Conservation (phyloP, 805 yeast species). For the Pichia cabralensis region DNA sequence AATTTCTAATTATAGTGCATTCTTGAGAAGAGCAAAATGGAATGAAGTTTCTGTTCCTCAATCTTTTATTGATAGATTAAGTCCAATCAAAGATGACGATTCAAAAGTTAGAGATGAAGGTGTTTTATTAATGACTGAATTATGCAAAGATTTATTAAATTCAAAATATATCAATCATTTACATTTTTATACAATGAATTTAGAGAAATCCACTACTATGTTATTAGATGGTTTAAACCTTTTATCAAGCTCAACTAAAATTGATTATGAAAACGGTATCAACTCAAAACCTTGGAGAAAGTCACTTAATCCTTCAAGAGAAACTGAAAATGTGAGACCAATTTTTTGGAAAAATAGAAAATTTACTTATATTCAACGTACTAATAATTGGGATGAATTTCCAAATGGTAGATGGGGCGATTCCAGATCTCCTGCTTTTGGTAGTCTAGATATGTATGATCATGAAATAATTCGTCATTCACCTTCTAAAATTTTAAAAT, state of each 20-base stretch:
- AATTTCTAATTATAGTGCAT: conserved; percentile 87
- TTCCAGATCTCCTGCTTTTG: conserved; percentile 94
- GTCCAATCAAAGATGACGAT: conserved; percentile 85
- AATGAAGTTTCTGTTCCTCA: conserved; percentile 76
- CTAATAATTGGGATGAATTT: conserved; percentile 94
- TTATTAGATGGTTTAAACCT: conserved; percentile 66
- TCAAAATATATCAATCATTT: conserved; percentile 73
- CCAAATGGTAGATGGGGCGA: conserved; percentile 99
- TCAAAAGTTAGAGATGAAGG: conserved; percentile 79
- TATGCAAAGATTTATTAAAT: conserved; percentile 67
- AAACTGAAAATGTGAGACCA: conserved; percentile 78
- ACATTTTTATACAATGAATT: conserved; percentile 96
- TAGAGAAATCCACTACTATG: conserved; percentile 86
- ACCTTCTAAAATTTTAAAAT: conserved; percentile 63
- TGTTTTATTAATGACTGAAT: conserved; percentile 66
- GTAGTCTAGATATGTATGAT: conserved; percentile 77
- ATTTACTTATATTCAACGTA: conserved; percentile 78
- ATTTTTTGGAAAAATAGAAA: conserved; percentile 95
- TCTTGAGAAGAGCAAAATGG: conserved; percentile 91
- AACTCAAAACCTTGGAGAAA: conserved; percentile 78
- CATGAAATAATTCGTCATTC: conserved; percentile 75
- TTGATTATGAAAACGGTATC: conserved; percentile 9
- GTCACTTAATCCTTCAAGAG: conserved; percentile 71
- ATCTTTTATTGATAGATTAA: conserved; percentile 56
- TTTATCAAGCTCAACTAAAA: conserved; percentile 20